A percentile compares a stretch with the other conserved stretches of the same genome.
These are phyloP conservation scores for Triticum dicoccoides DNA, from an alignment of 176 grass and related monocot species.

Conservation along the genomic window DNA sequence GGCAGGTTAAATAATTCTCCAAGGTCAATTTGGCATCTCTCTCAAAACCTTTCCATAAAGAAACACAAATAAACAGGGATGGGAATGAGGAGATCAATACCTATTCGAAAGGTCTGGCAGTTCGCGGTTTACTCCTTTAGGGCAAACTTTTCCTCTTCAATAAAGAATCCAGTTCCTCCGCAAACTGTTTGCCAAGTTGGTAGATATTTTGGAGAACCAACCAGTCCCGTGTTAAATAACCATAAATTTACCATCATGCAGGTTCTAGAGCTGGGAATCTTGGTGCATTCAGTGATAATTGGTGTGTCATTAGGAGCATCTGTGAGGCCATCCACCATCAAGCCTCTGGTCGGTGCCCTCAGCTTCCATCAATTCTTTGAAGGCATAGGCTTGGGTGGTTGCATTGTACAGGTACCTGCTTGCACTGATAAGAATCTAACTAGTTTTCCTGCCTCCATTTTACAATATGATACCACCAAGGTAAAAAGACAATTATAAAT, in stretches of 20 bases:
- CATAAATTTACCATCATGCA: constrained; percentile 28
- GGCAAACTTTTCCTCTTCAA: constrained; percentile 6
- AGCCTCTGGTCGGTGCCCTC: constrained; percentile 84
- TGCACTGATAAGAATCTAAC: neutral
- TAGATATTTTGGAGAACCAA: neutral
- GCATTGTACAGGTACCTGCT: constrained; percentile 77
- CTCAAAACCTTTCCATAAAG: constrained; percentile 1
- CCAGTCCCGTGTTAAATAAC: constrained; percentile 10
- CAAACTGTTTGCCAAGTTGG: neutral
- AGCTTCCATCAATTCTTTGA: constrained; percentile 99
- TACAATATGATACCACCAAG: neutral
- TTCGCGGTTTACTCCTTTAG: neutral
- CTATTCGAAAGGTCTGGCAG: neutral
- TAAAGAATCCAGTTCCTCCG: neutral
- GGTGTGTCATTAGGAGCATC: constrained; percentile 88
- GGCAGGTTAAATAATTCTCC: constrained; percentile 3
- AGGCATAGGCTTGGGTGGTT: constrained; percentile 91
- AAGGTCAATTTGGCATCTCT: neutral
- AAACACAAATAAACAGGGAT: neutral
- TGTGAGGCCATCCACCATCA: constrained; percentile 65
- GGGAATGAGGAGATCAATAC: constrained; percentile 5
- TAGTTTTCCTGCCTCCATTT: neutral
- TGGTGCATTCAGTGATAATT: constrained; percentile 95
- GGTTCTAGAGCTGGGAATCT: constrained; percentile 92
- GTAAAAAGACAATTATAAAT: neutral